phyloP scores from a whole-genome alignment of 108 stramenopile species.

The Skeletonema potamos region DNA sequence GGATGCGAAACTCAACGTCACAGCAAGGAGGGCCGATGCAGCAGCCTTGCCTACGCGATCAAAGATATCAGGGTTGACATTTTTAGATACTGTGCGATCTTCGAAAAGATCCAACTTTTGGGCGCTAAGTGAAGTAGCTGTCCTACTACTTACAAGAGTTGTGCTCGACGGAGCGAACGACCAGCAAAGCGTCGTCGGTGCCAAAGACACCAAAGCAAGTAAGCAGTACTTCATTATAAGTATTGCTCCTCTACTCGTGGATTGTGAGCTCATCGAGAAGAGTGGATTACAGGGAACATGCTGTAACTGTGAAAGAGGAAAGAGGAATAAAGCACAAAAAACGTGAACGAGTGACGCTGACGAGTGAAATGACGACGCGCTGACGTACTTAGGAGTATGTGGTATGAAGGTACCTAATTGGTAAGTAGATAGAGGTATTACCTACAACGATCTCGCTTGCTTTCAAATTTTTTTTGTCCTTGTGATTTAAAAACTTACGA shows the following conservation, averaged over 20 bases:
- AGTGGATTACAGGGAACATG: neutral
- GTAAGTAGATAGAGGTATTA: no score
- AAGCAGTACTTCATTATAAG: neutral
- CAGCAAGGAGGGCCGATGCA: slow-evolving; percentile 49
- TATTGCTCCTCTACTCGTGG: neutral
- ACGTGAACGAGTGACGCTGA: neutral
- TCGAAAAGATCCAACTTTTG: slow-evolving; percentile 7
- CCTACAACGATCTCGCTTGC: no score
- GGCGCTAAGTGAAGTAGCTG: neutral
- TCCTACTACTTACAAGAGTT: neutral
- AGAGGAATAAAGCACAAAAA: neutral
- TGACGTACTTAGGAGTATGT: neutral
- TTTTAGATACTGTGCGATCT: neutral
- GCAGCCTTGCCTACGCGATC: slow-evolving; percentile 37
- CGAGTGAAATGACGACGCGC: no score
- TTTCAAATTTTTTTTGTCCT: no score
- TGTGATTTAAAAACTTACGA: no score
- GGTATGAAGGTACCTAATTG: no score
- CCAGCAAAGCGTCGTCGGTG: neutral
- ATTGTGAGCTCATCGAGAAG: neutral
- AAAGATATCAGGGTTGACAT: slow-evolving; percentile 6
- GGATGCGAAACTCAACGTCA: slow-evolving; percentile 42
- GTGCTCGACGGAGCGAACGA: neutral
- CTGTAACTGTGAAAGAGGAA: neutral
- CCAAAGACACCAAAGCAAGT: neutral